These are phyloP conservation scores for Termitomyces sp. DNA, from an alignment of 768 basidiomycete genomes.

Conservation along the genomic window DNA sequence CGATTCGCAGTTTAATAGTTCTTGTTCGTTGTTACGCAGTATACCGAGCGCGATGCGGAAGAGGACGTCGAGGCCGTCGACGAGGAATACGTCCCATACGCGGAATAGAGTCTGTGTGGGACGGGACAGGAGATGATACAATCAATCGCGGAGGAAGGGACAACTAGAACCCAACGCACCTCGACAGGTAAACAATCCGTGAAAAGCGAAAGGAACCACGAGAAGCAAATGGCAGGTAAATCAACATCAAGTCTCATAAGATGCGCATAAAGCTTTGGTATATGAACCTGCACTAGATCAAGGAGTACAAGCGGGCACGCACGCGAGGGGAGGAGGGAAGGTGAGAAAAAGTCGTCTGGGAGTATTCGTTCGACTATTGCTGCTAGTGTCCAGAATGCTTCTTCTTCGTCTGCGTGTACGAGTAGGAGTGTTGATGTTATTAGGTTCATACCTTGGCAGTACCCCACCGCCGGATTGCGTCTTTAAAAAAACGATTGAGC, in stretches of 20 bases:
- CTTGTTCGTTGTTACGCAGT: slow-evolving; percentile 75
- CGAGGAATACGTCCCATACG: slow-evolving; percentile 94
- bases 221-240: slow-evolving; percentile 92
- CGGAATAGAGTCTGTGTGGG: slow-evolving; percentile 96
- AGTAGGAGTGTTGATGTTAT: slow-evolving; percentile 92
- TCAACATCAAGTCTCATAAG: slow-evolving; percentile 81
- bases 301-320: slow-evolving; percentile 89
- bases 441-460: slow-evolving; percentile 95
- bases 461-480: slow-evolving; percentile 88
- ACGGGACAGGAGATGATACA: no score
- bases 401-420: slow-evolving; percentile 92
- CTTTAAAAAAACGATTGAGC: slow-evolving; percentile 32
- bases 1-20: slow-evolving; percentile 78
- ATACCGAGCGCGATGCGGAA: slow-evolving; percentile 90
- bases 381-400: slow-evolving; percentile 92
- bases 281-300: slow-evolving; percentile 76
- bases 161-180: slow-evolving; percentile 35
- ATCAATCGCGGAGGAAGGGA: not conserved
- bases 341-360: slow-evolving; percentile 91
- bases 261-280: slow-evolving; percentile 73
- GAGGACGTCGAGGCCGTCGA: slow-evolving; percentile 87
- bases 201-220: slow-evolving; percentile 96
- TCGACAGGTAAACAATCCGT: slow-evolving; percentile 95
- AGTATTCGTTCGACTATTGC: slow-evolving; percentile 87
- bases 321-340: slow-evolving; percentile 85